phyloP scores from a whole-genome alignment of 139 green algal species.

The Chlorella sp. region DNA sequence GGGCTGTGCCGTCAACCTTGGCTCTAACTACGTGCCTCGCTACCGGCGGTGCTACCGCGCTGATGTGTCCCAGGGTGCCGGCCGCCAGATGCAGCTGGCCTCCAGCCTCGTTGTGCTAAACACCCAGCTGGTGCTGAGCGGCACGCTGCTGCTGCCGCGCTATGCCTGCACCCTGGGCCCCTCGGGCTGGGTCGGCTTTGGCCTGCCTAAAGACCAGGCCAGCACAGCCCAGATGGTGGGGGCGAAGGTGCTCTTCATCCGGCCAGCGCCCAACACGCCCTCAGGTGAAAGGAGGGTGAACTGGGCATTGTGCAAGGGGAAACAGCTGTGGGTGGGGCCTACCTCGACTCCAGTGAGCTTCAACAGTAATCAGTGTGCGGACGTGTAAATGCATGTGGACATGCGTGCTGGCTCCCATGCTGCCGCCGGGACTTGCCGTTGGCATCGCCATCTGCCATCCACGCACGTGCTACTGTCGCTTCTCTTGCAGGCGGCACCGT shows the following conservation, averaged over 20 bases:
- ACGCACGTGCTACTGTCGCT: too few species aligned
- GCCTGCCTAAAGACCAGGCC: neutral
- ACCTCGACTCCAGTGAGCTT: too few species aligned
- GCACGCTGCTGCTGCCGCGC: slow-evolving; percentile 1
- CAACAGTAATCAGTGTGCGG: neutral
- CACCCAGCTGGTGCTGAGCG: neutral
- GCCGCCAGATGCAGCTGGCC: slow-evolving; percentile 7
- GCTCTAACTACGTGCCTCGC: neutral
- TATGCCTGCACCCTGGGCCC: neutral
- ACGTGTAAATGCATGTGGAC: neutral
- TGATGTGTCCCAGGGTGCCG: neutral
- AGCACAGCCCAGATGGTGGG: neutral
- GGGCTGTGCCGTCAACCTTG: slow-evolving; percentile 16
- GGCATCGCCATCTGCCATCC: too few species aligned
- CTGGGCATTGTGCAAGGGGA: neutral
- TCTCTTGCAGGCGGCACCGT: neutral
- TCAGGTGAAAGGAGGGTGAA: neutral
- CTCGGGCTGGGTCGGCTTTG: neutral
- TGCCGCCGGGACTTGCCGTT: too few species aligned
- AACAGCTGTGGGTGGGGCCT: too few species aligned
- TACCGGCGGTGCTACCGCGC: slow-evolving; percentile 10
- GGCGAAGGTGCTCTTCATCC: neutral
- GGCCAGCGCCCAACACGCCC: neutral
- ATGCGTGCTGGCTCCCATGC: neutral
- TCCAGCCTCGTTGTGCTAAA: neutral